These are phyloP conservation scores for Geotrichum siamense DNA, from an alignment of 1,139 yeast species.

Conservation along the genomic window DNA sequence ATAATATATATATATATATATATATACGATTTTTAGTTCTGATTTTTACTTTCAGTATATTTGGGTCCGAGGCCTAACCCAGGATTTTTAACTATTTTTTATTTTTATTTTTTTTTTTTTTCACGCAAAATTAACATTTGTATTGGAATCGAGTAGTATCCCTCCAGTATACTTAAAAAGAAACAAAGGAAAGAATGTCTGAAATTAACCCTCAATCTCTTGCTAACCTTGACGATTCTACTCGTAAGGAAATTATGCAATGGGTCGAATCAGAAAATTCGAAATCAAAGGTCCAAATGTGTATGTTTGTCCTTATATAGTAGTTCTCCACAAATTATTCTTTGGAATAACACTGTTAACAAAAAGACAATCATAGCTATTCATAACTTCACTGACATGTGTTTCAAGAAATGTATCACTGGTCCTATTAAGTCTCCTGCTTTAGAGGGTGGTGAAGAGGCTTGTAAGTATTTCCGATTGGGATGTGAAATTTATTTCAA, in stretches of 20 bases:
- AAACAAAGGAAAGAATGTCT: conserved; percentile 43
- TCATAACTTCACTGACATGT: conserved; percentile 80
- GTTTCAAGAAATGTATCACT: conserved; percentile 79
- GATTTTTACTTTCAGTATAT: neutral
- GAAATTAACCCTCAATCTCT: conserved; percentile 53
- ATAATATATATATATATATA: too few species aligned
- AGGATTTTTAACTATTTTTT: neutral
- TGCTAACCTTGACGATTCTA: conserved; percentile 57
- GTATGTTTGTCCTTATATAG: conserved; percentile 21
- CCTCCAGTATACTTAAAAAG: neutral
- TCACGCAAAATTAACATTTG: neutral
- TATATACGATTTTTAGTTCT: neutral
- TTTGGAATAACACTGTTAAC: neutral
- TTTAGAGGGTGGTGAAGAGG: conserved; percentile 54
- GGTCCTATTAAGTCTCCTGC: conserved; percentile 44
- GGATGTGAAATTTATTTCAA: too few species aligned
- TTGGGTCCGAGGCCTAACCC: conserved; percentile 3
- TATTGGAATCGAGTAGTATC: neutral
- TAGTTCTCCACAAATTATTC: neutral
- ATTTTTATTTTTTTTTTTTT: conserved; percentile 1
- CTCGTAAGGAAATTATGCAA: conserved; percentile 65
- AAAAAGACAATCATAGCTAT: conserved; percentile 42
- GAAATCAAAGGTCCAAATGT: conserved; percentile 79
- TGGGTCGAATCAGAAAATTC: conserved; percentile 80
- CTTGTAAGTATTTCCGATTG: conserved; percentile 38